These are phyloP conservation scores for Cerioporus squamosus DNA, from an alignment of 1,284 basidiomycete species.

Conservation along the genomic window DNA sequence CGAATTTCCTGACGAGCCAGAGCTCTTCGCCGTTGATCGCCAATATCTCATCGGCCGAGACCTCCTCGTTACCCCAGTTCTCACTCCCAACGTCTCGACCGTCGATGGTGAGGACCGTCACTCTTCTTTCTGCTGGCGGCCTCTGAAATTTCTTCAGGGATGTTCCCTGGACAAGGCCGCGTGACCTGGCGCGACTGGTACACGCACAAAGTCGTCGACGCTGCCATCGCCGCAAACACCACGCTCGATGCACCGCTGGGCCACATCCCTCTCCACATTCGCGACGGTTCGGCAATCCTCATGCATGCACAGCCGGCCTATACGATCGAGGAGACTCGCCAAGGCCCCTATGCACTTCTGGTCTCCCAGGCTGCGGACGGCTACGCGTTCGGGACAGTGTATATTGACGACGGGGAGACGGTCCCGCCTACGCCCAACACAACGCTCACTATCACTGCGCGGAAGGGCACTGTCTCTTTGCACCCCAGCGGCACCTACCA, in stretches of 20 bases:
- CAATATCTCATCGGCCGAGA: conserved; percentile 76
- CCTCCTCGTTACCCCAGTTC: conserved; percentile 76
- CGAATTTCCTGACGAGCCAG: conserved; percentile 73
- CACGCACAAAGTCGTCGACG: conserved; percentile 59
- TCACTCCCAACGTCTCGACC: conserved; percentile 58
- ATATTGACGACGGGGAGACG: conserved; percentile 69
- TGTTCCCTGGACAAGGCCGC: conserved; percentile 65
- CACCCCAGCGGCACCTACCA: conserved; percentile 38
- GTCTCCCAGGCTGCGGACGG: conserved; percentile 53
- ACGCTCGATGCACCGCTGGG: conserved; percentile 63
- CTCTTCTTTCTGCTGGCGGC: too few relatives aligned
- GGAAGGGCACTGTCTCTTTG: conserved; percentile 39
- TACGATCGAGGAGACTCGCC: conserved; percentile 60
- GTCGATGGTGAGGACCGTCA: conserved; percentile 48
- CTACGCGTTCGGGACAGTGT: conserved; percentile 56
- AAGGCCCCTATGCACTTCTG: conserved; percentile 58
- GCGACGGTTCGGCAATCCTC: conserved; percentile 61
- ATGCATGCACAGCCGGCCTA: conserved; percentile 59
- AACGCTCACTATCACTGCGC: conserved; percentile 45
- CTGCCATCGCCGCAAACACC: conserved; percentile 41
- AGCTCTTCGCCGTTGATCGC: conserved; percentile 63
- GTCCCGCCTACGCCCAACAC: conserved; percentile 54
- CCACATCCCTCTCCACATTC: conserved; percentile 73
- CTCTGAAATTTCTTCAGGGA: conserved; percentile 38
- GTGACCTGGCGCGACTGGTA: conserved; percentile 80